These are phyloP conservation scores for Fusarium sp. DNA, from an alignment of 2,329 filamentous ascomycete species.

Conservation along the genomic window DNA sequence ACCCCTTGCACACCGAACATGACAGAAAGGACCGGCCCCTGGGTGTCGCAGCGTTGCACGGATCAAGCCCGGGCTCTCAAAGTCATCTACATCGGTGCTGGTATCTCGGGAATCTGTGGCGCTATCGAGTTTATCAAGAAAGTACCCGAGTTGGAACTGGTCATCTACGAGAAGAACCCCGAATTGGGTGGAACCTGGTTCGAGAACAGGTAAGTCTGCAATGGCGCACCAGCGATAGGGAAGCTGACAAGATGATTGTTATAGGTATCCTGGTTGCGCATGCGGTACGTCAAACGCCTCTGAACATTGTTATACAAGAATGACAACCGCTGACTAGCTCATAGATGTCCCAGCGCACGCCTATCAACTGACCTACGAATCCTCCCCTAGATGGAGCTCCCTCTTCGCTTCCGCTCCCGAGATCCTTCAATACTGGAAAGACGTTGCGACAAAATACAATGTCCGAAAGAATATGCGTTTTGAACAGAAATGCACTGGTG, in stretches of 20 bases:
- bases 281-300: too few relatives aligned
- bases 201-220: conserved; percentile 27
- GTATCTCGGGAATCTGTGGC: conserved; percentile 19
- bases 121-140: conserved; percentile 18
- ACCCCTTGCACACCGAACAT: too few relatives aligned
- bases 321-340: too few relatives aligned
- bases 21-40: too few relatives aligned
- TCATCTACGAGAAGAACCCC: conserved; percentile 28
- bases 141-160: conserved; percentile 11
- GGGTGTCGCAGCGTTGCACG: too few relatives aligned
- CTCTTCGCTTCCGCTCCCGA: conserved; percentile 29
- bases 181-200: conserved; percentile 26
- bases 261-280: conserved; percentile 19
- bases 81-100: too few relatives aligned
- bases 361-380: conserved; percentile 27
- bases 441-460: conserved; percentile 36
- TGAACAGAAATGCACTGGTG: conserved; percentile 24
- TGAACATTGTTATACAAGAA: too few relatives aligned
- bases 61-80: too few relatives aligned
- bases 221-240: too few relatives aligned
- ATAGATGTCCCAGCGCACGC: conserved; percentile 30
- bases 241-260: too few relatives aligned
- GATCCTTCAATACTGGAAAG: conserved; percentile 43
- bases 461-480: conserved; percentile 33
- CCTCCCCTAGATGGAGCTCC: conserved; percentile 14